phyloP scores from a whole-genome alignment of 1,284 basidiomycete genomes.

The Rhodotorula sp. region DNA sequence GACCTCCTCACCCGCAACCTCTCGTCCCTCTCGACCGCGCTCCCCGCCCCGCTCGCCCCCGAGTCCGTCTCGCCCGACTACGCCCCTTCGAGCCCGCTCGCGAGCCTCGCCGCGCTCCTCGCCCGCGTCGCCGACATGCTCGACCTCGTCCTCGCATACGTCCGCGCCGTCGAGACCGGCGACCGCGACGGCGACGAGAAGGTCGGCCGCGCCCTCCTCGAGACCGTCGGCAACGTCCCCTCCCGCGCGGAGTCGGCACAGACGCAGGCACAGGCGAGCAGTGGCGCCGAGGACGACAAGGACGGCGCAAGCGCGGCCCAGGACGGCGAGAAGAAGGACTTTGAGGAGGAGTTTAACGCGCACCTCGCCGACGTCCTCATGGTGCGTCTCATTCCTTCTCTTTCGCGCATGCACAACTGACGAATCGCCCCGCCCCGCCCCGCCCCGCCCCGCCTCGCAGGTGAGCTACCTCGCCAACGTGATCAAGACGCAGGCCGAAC shows the following conservation, averaged over 20 bases:
- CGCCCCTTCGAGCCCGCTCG: constrained; percentile 54
- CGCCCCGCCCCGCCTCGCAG: too few species aligned
- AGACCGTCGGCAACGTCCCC: constrained; percentile 66
- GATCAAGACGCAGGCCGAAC: constrained; percentile 90
- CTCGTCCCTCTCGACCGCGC: constrained; percentile 45
- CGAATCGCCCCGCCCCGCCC: too few species aligned
- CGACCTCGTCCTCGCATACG: constrained; percentile 82
- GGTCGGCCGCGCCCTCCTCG: constrained; percentile 88
- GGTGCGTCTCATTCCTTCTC: constrained; percentile 54
- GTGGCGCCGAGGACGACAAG: not conserved
- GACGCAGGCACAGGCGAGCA: too few species aligned
- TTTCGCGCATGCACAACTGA: constrained; percentile 46
- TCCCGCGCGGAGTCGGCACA: not conserved
- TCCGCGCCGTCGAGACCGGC: constrained; percentile 76
- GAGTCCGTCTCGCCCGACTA: constrained; percentile 40
- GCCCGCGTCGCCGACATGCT: constrained; percentile 58
- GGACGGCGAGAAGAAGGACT: constrained; percentile 24
- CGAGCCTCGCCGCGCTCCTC: constrained; percentile 44
- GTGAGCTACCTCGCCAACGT: constrained; percentile 71
- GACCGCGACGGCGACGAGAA: constrained; percentile 79
- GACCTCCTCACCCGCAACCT: constrained; percentile 65
- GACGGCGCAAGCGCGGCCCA: constrained; percentile 5
- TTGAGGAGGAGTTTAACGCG: constrained; percentile 62
- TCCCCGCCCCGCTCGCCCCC: not conserved
- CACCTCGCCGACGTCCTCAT: constrained; percentile 60